Conservation (phyloP, 306 rosid genomes). For the Medicago ruthenica region DNA sequence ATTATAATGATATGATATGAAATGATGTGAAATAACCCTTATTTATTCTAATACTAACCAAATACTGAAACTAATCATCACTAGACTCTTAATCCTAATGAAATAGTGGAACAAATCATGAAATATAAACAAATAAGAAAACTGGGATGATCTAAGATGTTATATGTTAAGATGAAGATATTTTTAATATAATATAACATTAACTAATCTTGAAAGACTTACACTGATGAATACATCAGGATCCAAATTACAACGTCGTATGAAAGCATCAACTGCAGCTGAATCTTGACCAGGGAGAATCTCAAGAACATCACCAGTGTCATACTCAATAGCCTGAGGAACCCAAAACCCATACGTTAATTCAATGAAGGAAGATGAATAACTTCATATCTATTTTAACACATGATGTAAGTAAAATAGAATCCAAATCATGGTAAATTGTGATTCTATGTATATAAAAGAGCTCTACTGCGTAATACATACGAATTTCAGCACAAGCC, state of each 20-base stretch:
- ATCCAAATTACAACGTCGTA: constrained; percentile 74
- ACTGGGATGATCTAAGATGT: neutral
- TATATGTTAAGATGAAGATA: constrained; percentile 13
- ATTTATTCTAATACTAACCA: neutral
- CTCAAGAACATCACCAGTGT: constrained; percentile 79
- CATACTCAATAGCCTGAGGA: constrained; percentile 66
- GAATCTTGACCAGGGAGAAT: constrained; percentile 82
- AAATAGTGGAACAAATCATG: neutral
- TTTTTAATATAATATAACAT: neutral
- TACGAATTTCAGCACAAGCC: neutral
- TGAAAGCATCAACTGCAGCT: constrained; percentile 73
- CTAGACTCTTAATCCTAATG: neutral
- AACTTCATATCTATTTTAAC: neutral
- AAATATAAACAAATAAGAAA: constrained; percentile 6
- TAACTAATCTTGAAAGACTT: constrained; percentile 49
- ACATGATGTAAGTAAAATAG: neutral
- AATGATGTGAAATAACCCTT: no score
- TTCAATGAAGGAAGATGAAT: constrained; percentile 38
- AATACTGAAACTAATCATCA: neutral
- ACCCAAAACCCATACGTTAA: constrained; percentile 24
- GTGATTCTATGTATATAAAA: neutral
- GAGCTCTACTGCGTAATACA: neutral
- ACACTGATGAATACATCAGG: constrained; percentile 81
- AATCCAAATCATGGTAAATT: constrained; percentile 10
- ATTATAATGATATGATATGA: neutral